Percentiles rank a stretch among this genome's conserved stretches.
Conservation (phyloP, 192 early-diverging fungal species). For the Paraglomus occultum region DNA sequence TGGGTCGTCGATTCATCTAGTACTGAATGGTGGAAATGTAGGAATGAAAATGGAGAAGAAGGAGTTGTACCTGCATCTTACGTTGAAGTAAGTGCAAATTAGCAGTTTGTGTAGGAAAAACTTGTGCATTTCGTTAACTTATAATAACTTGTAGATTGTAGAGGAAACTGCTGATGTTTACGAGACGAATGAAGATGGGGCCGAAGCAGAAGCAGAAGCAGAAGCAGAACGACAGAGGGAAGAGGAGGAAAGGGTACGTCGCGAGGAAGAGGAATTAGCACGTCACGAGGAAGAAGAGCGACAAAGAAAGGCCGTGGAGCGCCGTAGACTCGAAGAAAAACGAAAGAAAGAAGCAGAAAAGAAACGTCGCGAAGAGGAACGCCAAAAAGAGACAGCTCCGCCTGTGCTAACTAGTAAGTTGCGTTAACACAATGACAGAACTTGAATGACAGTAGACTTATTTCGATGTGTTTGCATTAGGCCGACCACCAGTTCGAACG, state of each 20-base stretch:
- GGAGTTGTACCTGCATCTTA: slow-evolving; percentile 90
- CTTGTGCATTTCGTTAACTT: background rate
- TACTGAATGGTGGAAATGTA: slow-evolving; percentile 85
- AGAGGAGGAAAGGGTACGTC: slow-evolving; percentile 29
- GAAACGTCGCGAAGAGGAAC: slow-evolving; percentile 33
- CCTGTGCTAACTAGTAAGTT: too few species aligned
- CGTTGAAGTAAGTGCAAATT: slow-evolving; percentile 48
- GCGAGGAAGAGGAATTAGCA: slow-evolving; percentile 31
- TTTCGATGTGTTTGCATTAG: background rate
- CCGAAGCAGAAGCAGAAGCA: slow-evolving; percentile 24
- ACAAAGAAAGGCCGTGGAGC: slow-evolving; percentile 33
- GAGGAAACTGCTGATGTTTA: slow-evolving; percentile 29
- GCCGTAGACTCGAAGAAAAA: slow-evolving; percentile 35
- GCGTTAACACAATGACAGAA: too few species aligned
- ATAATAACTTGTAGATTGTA: slow-evolving; percentile 18
- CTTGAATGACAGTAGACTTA: too few species aligned
- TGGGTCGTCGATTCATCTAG: slow-evolving; percentile 80
- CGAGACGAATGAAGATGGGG: slow-evolving; percentile 26
- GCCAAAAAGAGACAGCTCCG: slow-evolving; percentile 11
- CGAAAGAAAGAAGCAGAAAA: slow-evolving; percentile 37
- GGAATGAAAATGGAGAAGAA: slow-evolving; percentile 55
- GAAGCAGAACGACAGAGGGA: slow-evolving; percentile 10
- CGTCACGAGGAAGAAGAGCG: slow-evolving; percentile 34
- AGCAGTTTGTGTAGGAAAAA: background rate
- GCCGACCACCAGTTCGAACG: slow-evolving; percentile 7